Conservation (phyloP, 2,329 filamentous ascomycete species). For the Penicillium hordei region DNA sequence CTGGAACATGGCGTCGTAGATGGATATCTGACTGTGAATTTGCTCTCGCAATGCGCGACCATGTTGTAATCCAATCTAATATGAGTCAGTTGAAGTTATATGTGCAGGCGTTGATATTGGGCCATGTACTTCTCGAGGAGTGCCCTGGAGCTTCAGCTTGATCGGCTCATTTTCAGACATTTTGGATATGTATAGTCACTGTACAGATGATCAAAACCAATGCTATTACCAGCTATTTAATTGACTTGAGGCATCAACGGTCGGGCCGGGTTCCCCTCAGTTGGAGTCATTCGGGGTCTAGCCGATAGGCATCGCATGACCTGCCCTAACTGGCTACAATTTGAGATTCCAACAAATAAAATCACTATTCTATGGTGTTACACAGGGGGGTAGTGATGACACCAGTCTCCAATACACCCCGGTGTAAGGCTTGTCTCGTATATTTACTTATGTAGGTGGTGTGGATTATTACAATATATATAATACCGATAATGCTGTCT, state of each 20-base stretch:
- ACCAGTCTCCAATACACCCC: not conserved
- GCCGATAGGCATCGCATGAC: conserved; percentile 17
- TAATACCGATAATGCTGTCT: too few species aligned
- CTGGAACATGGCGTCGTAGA: conserved; percentile 51
- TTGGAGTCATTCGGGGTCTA: conserved; percentile 23
- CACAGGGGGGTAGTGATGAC: not conserved
- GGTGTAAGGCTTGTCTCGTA: not conserved
- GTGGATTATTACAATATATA: too few species aligned
- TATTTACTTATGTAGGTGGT: too few species aligned
- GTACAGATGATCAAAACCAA: not conserved
- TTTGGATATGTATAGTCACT: conserved; percentile 37
- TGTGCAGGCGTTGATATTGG: not conserved
- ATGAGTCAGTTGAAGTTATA: not conserved
- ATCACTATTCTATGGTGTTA: not conserved
- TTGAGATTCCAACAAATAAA: not conserved
- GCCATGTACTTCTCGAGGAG: conserved; percentile 28
- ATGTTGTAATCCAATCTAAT: conserved; percentile 52
- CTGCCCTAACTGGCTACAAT: conserved; percentile 10
- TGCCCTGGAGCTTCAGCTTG: conserved; percentile 27
- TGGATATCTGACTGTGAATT: conserved; percentile 46
- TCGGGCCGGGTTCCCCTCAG: conserved; percentile 7
- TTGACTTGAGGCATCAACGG: not conserved
- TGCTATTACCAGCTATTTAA: not conserved
- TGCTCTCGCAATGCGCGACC: conserved; percentile 42
- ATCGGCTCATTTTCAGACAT: conserved; percentile 39